Conservation (phyloP, 305 asterid genomes). For the Plantago rigida region DNA sequence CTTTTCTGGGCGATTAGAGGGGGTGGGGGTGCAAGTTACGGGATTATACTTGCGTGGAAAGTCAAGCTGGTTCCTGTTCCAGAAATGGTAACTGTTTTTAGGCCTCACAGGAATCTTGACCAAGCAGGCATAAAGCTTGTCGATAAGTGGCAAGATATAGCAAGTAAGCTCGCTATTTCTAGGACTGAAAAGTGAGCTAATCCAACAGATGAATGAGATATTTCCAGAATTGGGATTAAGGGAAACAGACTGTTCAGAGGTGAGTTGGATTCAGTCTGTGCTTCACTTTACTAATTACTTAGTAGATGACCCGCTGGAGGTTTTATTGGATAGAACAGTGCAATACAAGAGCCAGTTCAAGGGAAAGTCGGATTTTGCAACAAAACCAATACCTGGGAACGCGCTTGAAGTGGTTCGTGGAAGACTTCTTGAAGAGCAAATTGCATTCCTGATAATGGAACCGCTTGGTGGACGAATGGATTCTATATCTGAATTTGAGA, state of each 20-base stretch:
- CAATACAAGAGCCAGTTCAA: conserved; percentile 32
- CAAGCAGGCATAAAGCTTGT: conserved; percentile 14
- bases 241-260: conserved; percentile 28
- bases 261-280: conserved; percentile 43
- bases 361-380: conserved; percentile 40
- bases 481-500: conserved; percentile 23
- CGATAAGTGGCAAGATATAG: conserved; percentile 31
- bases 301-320: conserved; percentile 19
- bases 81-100: conserved; percentile 30
- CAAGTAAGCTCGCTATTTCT: conserved; percentile 30
- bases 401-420: conserved; percentile 27
- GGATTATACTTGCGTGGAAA: conserved; percentile 35
- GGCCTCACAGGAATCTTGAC: conserved; percentile 21
- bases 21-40: conserved; percentile 43
- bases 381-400: conserved; percentile 25
- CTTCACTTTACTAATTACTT: conserved; percentile 28
- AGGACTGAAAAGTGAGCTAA: conserved; percentile 24
- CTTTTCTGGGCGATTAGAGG: conserved; percentile 41
- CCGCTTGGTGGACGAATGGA: conserved; percentile 50
- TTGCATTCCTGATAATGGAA: conserved; percentile 31
- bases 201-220: conserved; percentile 27
- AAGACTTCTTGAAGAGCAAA: conserved; percentile 26
- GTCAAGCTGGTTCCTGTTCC: conserved; percentile 36
- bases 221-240: conserved; percentile 35
- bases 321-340: conserved; percentile 27